A percentile compares a stretch with the other conserved stretches of the same genome.
Evolutionary conservation across 495 filamentous ascomycete genomes (phyloP).

Genomic region (Paragyromitra xinjiangensis): DNA sequence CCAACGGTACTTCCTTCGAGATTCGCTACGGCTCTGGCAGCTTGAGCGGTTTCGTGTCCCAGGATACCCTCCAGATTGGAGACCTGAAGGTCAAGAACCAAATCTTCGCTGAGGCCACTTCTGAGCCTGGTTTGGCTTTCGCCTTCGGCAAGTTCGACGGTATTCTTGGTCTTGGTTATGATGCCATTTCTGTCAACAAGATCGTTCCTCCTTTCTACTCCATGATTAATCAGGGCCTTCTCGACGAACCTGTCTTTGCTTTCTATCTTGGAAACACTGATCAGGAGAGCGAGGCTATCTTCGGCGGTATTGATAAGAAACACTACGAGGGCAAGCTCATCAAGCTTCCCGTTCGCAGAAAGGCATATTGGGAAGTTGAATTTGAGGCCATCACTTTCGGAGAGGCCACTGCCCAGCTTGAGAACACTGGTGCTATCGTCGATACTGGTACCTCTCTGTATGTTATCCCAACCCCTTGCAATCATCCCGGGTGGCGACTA

Average conservation of each 20-base stretch:
- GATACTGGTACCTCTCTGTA: constrained; percentile 96
- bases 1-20: constrained; percentile 90
- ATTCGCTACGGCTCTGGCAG: constrained; percentile 97
- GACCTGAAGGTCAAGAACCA: constrained; percentile 87
- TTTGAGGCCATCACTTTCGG: constrained; percentile 91
- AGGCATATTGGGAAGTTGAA: constrained; percentile 99
- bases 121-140: constrained; percentile 94
- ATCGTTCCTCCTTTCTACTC: constrained; percentile 96
- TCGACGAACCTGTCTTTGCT: constrained; percentile 93
- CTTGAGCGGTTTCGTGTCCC: constrained; percentile 91
- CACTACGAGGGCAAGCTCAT: constrained; percentile 91
- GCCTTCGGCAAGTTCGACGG: constrained; percentile 98
- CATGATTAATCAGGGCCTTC: constrained; percentile 84
- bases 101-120: constrained; percentile 93
- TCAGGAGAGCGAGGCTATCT: constrained; percentile 83
- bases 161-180: constrained; percentile 93
- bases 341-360: constrained; percentile 91
- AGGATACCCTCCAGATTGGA: constrained; percentile 85
- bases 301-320: constrained; percentile 87
- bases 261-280: constrained; percentile 90
- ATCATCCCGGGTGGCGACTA: neutral
- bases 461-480: neutral
- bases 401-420: constrained; percentile 80
- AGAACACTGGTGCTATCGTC: constrained; percentile 92
- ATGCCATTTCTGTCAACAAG: constrained; percentile 93